Evolutionary conservation across 2,329 filamentous ascomycete genomes (phyloP), one percentile per base, ranked within the genome.

Genomic region (Parastagonospora nodorum): DNA sequence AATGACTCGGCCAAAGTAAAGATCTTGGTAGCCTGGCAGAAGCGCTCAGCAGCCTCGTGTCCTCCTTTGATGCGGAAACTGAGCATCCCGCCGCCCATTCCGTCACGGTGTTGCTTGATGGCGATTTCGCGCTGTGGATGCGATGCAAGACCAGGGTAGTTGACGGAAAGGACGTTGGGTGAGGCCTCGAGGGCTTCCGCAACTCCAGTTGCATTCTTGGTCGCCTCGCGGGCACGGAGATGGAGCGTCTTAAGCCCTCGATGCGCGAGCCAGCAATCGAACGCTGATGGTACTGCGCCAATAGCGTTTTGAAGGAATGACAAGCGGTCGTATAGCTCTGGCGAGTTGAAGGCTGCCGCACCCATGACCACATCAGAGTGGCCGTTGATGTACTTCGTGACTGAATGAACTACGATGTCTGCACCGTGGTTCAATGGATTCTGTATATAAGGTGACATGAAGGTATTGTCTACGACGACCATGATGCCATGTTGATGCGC

Each of bases 391-490:
- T 97, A 99, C 79, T 99, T 99, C 38, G 94, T 99, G 48, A 99
- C 94, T 48, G 88, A 92, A 82, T 97, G 93, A 37, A 97, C 89
- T 61, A 97, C 93, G 59, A 97, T 92, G 75, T 99, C 94, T 63
- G 94, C 94, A 64, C 94, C 94, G 72, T 93, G 90, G 71, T 95
- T 88, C 48, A 99, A 85, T 3, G 94, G 94, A 77, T 96, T 97
- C 78, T 99, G 94, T 41, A 99, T 84, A 74, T 97, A 99, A 29
- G 94, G 94, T 55, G 89, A 93, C 71, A 97, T 82, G 81, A 99
- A 99, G 15, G 94, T 99, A 80, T 99, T 99, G 80, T 99, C 94
- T 36, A 99, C 94, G n/a, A 99, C 94, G 37, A 99, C 94, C 71
- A 90, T 82, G 67, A 97, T 90, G 55, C 92, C 93, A 69, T 90